phyloP scores from a whole-genome alignment of 148 eudicot species.

The Arbutus unedo region DNA sequence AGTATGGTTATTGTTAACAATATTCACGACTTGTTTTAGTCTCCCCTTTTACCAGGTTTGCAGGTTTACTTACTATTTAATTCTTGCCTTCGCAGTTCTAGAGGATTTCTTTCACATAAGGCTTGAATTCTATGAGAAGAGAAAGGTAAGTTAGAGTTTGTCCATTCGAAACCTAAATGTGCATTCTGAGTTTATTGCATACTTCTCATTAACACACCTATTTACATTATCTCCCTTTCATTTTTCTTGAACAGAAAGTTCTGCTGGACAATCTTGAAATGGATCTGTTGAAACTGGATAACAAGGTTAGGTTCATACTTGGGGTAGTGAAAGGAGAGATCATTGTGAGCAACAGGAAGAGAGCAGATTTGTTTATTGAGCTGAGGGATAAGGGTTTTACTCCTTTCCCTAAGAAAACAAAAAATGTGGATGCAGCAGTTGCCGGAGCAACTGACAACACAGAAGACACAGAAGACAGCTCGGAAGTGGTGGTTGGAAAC shows the following conservation, averaged over 20 bases:
- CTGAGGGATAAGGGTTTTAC: slow-evolving; percentile 71
- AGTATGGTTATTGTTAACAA: slow-evolving; percentile 40
- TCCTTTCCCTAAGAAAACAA: slow-evolving; percentile 62
- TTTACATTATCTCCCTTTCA: not conserved
- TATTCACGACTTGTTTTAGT: not conserved
- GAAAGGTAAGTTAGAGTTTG: slow-evolving; percentile 57
- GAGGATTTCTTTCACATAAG: slow-evolving; percentile 67
- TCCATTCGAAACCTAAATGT: not conserved
- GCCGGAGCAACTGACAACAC: slow-evolving; percentile 50
- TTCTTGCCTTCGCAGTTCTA: slow-evolving; percentile 56
- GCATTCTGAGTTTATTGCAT: not conserved
- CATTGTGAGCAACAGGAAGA: slow-evolving; percentile 76
- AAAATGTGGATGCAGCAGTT: slow-evolving; percentile 41
- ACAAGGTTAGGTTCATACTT: slow-evolving; percentile 78
- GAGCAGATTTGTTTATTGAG: slow-evolving; percentile 70
- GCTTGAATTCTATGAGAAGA: slow-evolving; percentile 58
- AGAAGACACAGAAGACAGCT: slow-evolving; percentile 42
- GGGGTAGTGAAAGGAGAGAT: slow-evolving; percentile 82
- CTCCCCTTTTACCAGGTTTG: not conserved
- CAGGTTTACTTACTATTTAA: not conserved
- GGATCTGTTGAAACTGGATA: slow-evolving; percentile 60
- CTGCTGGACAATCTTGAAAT: slow-evolving; percentile 47
- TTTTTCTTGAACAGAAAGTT: slow-evolving; percentile 38
- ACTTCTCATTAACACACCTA: not conserved
- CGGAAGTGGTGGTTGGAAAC: slow-evolving; percentile 20